Base-by-base conservation (phyloP, 352 stramenopile genomes). In the Pythium dissimile region DNA sequence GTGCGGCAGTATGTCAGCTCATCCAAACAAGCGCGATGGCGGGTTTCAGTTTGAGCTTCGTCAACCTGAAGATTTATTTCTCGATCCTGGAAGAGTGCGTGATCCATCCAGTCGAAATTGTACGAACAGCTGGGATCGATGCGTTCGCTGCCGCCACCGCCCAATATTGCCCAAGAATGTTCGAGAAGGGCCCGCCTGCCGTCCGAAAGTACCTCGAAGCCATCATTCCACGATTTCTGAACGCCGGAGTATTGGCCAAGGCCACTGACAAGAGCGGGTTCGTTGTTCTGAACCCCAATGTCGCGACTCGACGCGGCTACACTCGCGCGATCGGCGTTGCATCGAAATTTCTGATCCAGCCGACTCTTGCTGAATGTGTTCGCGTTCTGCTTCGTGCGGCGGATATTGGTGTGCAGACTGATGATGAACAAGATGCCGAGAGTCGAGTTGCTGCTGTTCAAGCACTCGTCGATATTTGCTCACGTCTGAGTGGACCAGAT, bases 371-470 rank as follows among this genome's bases (percentile, higher is more conserved):
- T 10, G 59, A 72, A 12, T 69, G 62, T 16, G 24, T 90, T 9
- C 35, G 61, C 42, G 60, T 67, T 23, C 55, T 92, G 7, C 44
- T 87, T 55, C 62, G 61, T 42, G 78, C 80, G 4, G 68, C 76
- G 23, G 65, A 71, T 12, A 68, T 89, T n/a, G 41, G 51, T 1
- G 61, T 72, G 18, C 75, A 86, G 43, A 77, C 62, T 7, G 56
- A 63, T 18, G 86, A 96, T 39, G 84, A 96, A 27, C 79, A 87
- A 52, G 91, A 98, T 54, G 96, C 97, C 16, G 97, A 98, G 69
- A 99, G 96, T 24, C 83, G 97, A 32, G 82, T 97, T 21, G 97
- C 98, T 66, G 91, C 95, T 5, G 83, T 99, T 21, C 70, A 73
- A 39, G 85, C 95, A n/a, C 64, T 99, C 0, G 77, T 88, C 1